These are phyloP conservation scores for Trichoderma sp. DNA, from an alignment of 2,329 filamentous ascomycete genomes.

Conservation along the genomic window DNA sequence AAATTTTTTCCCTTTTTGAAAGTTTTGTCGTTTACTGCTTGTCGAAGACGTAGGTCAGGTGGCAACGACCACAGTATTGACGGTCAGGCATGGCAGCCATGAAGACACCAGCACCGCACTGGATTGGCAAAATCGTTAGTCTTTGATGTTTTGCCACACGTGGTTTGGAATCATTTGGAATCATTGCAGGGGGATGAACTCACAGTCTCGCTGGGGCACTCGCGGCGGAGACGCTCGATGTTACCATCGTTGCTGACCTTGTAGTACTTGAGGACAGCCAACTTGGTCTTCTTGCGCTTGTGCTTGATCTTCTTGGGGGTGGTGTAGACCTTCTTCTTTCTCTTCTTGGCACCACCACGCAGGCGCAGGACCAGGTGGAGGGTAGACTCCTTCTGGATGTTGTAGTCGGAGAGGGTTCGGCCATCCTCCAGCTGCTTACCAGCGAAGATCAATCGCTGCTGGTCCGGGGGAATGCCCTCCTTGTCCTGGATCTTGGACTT, in stretches of 20 bases:
- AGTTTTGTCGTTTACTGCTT: slow-evolving; percentile 51
- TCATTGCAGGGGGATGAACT: slow-evolving; percentile 41
- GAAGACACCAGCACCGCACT: slow-evolving; percentile 99
- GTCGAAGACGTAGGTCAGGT: slow-evolving; percentile 72
- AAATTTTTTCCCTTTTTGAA: slow-evolving; percentile 29
- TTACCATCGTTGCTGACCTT: slow-evolving; percentile 99
- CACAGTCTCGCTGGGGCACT: slow-evolving; percentile 91
- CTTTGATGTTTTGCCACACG: not conserved
- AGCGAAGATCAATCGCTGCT: slow-evolving; percentile 99
- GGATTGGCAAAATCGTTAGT: not conserved
- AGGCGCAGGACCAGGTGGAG: slow-evolving; percentile 97
- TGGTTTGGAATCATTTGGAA: not conserved
- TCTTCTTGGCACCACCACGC: slow-evolving; percentile 98
- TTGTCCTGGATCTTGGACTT: slow-evolving; percentile 99
- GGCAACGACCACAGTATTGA: slow-evolving; percentile 86
- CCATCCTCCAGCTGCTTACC: slow-evolving; percentile 99
- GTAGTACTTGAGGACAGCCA: slow-evolving; percentile 99
- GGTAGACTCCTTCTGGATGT: slow-evolving; percentile 99
- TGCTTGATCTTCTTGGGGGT: slow-evolving; percentile 99
- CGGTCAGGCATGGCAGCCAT: slow-evolving; percentile 99
- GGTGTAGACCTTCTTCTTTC: slow-evolving; percentile 99
- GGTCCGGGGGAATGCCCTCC: slow-evolving; percentile 98
- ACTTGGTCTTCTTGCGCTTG: slow-evolving; percentile 99
- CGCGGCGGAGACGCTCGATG: slow-evolving; percentile 97
- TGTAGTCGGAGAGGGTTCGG: slow-evolving; percentile 99